Conservation (phyloP, 1,284 basidiomycete genomes). For the Laetiporus sulphureus region DNA sequence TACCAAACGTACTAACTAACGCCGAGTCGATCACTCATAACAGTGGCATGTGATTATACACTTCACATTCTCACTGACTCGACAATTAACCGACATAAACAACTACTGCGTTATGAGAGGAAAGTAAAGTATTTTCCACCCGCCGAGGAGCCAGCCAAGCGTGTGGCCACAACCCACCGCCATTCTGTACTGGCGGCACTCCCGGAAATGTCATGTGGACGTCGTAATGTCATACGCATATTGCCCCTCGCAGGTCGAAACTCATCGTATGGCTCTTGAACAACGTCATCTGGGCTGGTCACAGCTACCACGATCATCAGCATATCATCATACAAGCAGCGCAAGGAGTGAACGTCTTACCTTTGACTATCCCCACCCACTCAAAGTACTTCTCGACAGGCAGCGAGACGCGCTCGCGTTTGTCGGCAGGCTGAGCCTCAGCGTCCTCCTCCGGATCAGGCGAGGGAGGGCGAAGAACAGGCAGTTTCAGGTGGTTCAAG, state of each 20-base stretch:
- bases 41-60: too few relatives aligned
- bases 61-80: too few relatives aligned
- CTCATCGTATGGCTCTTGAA: background rate
- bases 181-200: background rate
- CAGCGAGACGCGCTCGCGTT: slow-evolving; percentile 8
- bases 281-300: too few relatives aligned
- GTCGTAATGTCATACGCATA: background rate
- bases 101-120: background rate
- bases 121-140: slow-evolving; percentile 5
- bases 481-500: slow-evolving; percentile 48
- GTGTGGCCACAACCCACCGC: slow-evolving; percentile 2
- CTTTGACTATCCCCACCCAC: slow-evolving; percentile 10
- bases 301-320: too few relatives aligned
- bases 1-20: too few relatives aligned
- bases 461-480: slow-evolving; percentile 36
- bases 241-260: background rate
- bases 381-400: slow-evolving; percentile 18
- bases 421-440: slow-evolving; percentile 3
- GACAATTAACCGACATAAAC: background rate
- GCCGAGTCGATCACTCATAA: too few relatives aligned
- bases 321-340: background rate
- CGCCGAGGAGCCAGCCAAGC: slow-evolving; percentile 1
- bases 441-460: slow-evolving; percentile 8
- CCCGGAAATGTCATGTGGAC: background rate
- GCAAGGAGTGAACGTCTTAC: background rate